These are phyloP conservation scores for Globisporangium emineosum DNA, from an alignment of 352 stramenopile species.

Conservation along the genomic window DNA sequence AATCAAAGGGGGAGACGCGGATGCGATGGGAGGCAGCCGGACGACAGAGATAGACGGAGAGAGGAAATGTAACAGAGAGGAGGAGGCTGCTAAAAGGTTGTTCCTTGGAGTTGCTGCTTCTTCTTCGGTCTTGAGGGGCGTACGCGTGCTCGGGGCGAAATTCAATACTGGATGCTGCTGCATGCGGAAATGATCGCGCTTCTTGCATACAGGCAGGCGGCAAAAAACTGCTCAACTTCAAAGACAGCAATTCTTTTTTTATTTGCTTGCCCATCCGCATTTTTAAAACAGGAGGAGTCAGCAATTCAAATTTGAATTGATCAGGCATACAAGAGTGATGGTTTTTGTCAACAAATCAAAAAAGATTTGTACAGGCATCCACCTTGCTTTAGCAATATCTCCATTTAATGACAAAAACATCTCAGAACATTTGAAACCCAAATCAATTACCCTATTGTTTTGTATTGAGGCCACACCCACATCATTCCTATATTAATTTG, in stretches of 20 bases:
- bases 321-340: too few species aligned
- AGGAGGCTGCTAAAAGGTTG: not conserved
- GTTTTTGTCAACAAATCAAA: too few species aligned
- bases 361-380: too few species aligned
- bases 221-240: too few species aligned
- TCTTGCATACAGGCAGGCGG: not conserved
- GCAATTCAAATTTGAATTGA: not conserved
- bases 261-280: not conserved
- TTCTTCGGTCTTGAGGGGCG: slow-evolving; percentile 2
- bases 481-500: too few species aligned
- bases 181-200: slow-evolving; percentile 11
- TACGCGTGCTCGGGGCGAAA: slow-evolving; percentile 4
- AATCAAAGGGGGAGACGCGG: not conserved
- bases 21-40: not conserved
- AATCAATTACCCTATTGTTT: too few species aligned
- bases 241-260: too few species aligned
- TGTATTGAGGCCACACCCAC: not conserved
- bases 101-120: not conserved
- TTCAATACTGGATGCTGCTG: slow-evolving; percentile 8
- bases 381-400: too few species aligned
- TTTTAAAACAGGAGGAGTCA: not conserved
- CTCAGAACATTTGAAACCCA: too few species aligned
- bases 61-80: not conserved
- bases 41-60: not conserved
- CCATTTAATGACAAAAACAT: too few species aligned